Evolutionary conservation across 2,329 filamentous ascomycete genomes (phyloP), one percentile per base, ranked within the genome.

Genomic region (Dactylonectria macrodidyma): DNA sequence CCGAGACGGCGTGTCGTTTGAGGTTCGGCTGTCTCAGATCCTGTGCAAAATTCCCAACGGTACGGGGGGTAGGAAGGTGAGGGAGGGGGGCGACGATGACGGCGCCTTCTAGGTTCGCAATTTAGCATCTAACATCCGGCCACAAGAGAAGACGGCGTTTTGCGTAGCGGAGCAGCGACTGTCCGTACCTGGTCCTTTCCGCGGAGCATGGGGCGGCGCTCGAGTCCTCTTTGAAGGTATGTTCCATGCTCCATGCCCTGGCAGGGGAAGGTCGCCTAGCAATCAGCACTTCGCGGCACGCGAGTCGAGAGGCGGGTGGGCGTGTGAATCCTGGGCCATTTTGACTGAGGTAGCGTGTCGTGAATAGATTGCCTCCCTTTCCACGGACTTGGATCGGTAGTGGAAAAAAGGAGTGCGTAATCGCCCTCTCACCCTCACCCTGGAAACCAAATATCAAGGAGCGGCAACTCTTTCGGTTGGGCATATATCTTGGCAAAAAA

Each of bases 371-470:
- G 69, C 47, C 60, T 68, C 57, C 60, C 65, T 67, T 67, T 67
- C 72, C 72, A 65, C 67, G 44, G 62, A 60, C 66, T 71, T 62
- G 69, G 73, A 59, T 66, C 71, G 62, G 66, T 61, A 52, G 51
- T 59, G 50, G 56, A 59, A 19, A 19, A 19, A 19, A 59, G 34
- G 60, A 56, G 56, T 64, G 65, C 62, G 57, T 67, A 67, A 64
- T 59, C 54, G 62, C 55, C 30, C 19, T 19, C 19, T 19, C 19
- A 19, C 19, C 4, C 38, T 54, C 56, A 59, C 44, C 66, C 51
- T 54, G 36, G 55, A 30, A 56, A 33, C 44, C 50, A 4, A 54
- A 30, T 46, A 26, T 55, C 44, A 46, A 56, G 59, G 33, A 58
- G 47, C 55, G 47, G 34, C 38, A n/a, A 44, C 44, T 6, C 38